Evolutionary conservation across 768 basidiomycete species (phyloP).

Genomic region (Termitomyces sp.): DNA sequence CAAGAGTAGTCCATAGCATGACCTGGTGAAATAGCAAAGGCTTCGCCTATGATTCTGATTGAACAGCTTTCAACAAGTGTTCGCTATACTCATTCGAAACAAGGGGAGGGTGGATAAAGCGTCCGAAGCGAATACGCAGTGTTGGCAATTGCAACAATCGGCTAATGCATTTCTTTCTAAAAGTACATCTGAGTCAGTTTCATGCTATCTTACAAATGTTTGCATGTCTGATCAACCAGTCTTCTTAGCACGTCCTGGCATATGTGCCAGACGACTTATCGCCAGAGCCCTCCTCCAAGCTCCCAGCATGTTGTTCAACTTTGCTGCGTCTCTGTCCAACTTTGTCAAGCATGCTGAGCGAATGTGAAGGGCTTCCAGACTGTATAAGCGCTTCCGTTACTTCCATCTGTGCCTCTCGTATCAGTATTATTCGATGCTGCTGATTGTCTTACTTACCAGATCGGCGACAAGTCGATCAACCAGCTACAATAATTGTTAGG

Average conservation of each 20-base stretch:
- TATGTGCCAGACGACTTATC: slow-evolving; percentile 56
- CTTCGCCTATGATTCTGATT: too few species aligned
- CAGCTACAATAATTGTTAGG: slow-evolving; percentile 51
- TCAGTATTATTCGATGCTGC: background rate
- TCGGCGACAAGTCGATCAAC: slow-evolving; percentile 65
- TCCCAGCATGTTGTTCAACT: slow-evolving; percentile 37
- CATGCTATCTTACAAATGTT: too few species aligned
- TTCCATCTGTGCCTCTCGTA: slow-evolving; percentile 40
- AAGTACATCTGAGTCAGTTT: too few species aligned
- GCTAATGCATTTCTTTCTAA: too few species aligned
- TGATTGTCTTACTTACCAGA: slow-evolving; percentile 42
- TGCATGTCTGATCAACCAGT: slow-evolving; percentile 23
- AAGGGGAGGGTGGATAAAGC: too few species aligned
- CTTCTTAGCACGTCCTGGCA: slow-evolving; percentile 49
- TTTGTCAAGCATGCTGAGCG: slow-evolving; percentile 38
- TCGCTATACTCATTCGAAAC: too few species aligned
- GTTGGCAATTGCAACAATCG: too few species aligned
- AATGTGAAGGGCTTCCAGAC: slow-evolving; percentile 43
- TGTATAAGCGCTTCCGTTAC: slow-evolving; percentile 56
- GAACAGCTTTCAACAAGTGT: too few species aligned
- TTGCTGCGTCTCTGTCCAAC: slow-evolving; percentile 20
- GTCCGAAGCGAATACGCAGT: too few species aligned
- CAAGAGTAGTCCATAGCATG: too few species aligned
- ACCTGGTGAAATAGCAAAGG: too few species aligned
- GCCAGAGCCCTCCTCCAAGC: slow-evolving; percentile 45